Conservation (phyloP, 176 grass and related monocot genomes). For the sorghum (Sorghum bicolor) region DNA sequence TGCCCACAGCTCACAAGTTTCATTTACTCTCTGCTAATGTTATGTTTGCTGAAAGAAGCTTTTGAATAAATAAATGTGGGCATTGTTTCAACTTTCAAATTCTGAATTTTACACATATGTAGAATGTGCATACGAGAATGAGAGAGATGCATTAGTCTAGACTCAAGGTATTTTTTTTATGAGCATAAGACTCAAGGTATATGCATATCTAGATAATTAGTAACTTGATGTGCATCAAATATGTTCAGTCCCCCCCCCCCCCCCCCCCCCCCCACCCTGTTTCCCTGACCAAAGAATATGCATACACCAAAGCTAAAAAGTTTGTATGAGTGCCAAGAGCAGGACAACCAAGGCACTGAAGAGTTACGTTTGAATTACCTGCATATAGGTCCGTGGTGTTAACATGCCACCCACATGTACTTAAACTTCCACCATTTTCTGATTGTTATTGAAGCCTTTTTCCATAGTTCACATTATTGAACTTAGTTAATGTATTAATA, state of each 20-base stretch:
- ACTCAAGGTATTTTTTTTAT: background rate
- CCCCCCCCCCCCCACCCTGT: too few relatives aligned
- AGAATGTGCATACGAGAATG: conserved; percentile 5
- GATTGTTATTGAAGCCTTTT: conserved; percentile 1
- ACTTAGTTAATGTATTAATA: background rate
- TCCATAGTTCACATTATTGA: background rate
- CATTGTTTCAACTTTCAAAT: conserved; percentile 16
- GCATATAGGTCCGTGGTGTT: background rate
- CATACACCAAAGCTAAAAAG: background rate
- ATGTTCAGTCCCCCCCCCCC: background rate
- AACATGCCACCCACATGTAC: background rate
- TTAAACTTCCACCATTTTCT: background rate
- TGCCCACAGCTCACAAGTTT: conserved; percentile 27
- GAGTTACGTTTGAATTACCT: background rate
- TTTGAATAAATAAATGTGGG: conserved; percentile 21
- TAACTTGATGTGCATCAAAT: background rate
- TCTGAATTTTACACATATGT: conserved; percentile 14
- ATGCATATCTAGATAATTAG: background rate
- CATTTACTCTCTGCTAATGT: conserved; percentile 25
- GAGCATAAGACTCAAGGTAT: background rate
- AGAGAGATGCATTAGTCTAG: background rate
- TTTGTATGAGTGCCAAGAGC: background rate
- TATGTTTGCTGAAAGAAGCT: conserved; percentile 31
- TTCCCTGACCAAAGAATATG: background rate
- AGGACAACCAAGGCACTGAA: background rate